Base-by-base conservation (phyloP, 2,329 filamentous ascomycete genomes). In the Sclerotinia spermophila region DNA sequence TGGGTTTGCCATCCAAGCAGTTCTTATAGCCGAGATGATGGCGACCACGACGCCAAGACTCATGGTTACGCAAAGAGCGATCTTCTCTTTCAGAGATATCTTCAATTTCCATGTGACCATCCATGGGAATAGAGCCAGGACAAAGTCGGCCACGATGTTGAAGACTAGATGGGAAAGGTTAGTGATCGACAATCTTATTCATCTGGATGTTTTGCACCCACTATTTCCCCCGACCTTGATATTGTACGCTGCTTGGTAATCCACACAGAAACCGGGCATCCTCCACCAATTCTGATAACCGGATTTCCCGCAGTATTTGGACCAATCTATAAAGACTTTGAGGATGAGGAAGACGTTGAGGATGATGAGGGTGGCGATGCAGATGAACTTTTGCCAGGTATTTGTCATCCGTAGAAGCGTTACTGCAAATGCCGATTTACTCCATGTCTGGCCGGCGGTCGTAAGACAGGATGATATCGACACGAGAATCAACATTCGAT, bases 121-220 rank as follows among this genome's bases (percentile, higher is more conserved):
- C 84, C 84, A 86, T 4, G 84, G 84, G 67, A 86, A 84, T 13
- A 78, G 69, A 0, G 85, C 84, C 73, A 86, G 83, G 0, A 84
- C 73, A 55, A 86, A 85, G 71, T 86, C 85, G 82, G 85, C 86
- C 40, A 86, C 79, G 69, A 86, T 83, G 75, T 86, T 86, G 76
- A 85, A 85, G 7, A 84, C 83, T 85, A 71, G 1, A 8, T 17
- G 51, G 64, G 73, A 76, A 75, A 72, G 67, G 62, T 69, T 71
- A 68, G 69, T 69, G 40, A 70, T 69, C 67, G 51, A 51, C 40
- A 30, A 38, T 69, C 59, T 68, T 45, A 27, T 65, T 65, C 45
- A 44, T 40, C 33, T 56, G 35, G 40, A 40, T 56, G n/a, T 45
- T 53, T 4, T 53, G 53, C 27, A 74, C 83, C 77, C 71, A 85